Percentiles rank a stretch among this genome's conserved stretches.
Conservation (phyloP, 2,329 filamentous ascomycete genomes). For the Pseudogymnoascus sp. region DNA sequence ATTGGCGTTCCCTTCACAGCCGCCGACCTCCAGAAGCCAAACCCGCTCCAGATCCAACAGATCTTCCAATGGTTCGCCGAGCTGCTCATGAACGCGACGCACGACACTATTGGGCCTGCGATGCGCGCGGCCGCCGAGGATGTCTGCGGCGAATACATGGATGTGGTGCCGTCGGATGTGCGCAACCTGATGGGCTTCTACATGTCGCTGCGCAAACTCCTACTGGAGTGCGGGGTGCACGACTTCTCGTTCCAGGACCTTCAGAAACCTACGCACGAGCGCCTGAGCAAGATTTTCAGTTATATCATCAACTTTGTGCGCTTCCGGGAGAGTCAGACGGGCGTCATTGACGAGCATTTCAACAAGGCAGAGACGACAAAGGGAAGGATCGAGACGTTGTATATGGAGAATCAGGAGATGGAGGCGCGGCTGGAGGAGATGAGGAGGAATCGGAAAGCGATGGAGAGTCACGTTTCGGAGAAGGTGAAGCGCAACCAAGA, state of each 20-base stretch:
- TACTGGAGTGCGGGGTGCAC: conserved; percentile 81
- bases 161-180: conserved; percentile 79
- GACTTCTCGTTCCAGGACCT: conserved; percentile 93
- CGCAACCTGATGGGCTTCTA: conserved; percentile 96
- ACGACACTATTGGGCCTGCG: conserved; percentile 86
- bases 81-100: conserved; percentile 84
- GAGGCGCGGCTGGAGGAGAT: conserved; percentile 74
- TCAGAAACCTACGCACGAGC: conserved; percentile 81
- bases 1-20: conserved; percentile 86
- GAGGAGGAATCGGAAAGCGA: conserved; percentile 68
- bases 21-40: conserved; percentile 85
- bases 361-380: conserved; percentile 85
- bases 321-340: conserved; percentile 87
- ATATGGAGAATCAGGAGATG: conserved; percentile 79
- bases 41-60: conserved; percentile 89
- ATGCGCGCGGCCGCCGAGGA: conserved; percentile 91
- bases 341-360: conserved; percentile 85
- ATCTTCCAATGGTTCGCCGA: conserved; percentile 98
- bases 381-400: conserved; percentile 76
- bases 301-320: conserved; percentile 99
- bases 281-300: conserved; percentile 89
- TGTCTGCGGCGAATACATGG: conserved; percentile 73
- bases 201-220: conserved; percentile 67
- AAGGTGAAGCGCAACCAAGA: conserved; percentile 83
- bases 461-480: conserved; percentile 74